These are phyloP conservation scores for Vanderwaltozyma tropicalis DNA, from an alignment of 805 yeast species.

Conservation along the genomic window DNA sequence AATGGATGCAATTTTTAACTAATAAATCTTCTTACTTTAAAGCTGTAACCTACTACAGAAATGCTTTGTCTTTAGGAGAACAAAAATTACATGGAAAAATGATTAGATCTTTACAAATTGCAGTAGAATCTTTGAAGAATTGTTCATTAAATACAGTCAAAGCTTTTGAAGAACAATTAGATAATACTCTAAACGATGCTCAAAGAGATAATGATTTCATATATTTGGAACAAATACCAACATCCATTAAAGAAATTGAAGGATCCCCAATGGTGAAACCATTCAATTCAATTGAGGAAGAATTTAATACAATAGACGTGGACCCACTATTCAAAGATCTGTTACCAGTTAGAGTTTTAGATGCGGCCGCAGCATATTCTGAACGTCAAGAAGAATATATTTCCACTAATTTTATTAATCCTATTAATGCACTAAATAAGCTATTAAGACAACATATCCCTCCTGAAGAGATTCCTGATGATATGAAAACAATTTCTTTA, in stretches of 20 bases:
- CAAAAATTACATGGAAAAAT: slow-evolving; percentile 56
- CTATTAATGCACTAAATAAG: slow-evolving; percentile 38
- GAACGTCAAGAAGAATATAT: slow-evolving; percentile 54
- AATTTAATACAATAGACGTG: slow-evolving; percentile 15
- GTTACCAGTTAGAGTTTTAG: slow-evolving; percentile 57
- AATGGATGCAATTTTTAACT: slow-evolving; percentile 54
- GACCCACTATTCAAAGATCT: slow-evolving; percentile 44
- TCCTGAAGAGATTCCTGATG: slow-evolving; percentile 46
- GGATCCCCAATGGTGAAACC: slow-evolving; percentile 47
- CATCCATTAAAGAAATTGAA: slow-evolving; percentile 34
- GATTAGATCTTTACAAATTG: slow-evolving; percentile 37
- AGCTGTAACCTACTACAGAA: slow-evolving; percentile 61
- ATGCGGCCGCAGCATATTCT: slow-evolving; percentile 54
- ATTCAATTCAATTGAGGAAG: slow-evolving; percentile 27
- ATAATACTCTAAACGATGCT: slow-evolving; percentile 39
- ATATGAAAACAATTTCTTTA: slow-evolving; percentile 49
- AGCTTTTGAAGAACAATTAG: slow-evolving; percentile 39
- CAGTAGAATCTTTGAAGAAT: slow-evolving; percentile 8
- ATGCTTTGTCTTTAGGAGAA: slow-evolving; percentile 33
- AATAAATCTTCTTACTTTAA: slow-evolving; percentile 56
- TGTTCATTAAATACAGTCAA: not conserved
- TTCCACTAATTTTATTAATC: slow-evolving; percentile 34
- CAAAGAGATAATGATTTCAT: slow-evolving; percentile 77
- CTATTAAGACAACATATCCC: slow-evolving; percentile 36
- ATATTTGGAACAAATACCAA: slow-evolving; percentile 58